Evolutionary conservation across 169 alveolate genomes (phyloP).

Genomic region (Theileria sp.): DNA sequence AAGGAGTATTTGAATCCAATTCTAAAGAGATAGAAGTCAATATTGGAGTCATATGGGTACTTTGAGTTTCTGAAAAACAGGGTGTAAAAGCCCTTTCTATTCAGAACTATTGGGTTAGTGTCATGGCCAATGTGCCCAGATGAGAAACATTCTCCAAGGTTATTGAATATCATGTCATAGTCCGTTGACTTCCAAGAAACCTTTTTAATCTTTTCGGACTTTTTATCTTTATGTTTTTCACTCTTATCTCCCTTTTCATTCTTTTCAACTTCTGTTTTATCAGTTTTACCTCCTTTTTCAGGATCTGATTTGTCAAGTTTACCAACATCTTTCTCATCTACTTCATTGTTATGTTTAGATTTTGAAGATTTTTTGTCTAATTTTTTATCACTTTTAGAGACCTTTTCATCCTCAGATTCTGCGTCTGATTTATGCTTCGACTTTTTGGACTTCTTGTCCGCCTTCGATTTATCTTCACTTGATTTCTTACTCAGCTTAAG

Average conservation of each 20-base stretch:
- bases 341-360: neutral
- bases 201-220: constrained; percentile 4
- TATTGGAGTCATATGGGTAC: constrained; percentile 22
- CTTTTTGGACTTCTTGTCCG: constrained; percentile 24
- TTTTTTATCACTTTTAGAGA: neutral
- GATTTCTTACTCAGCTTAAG: constrained; percentile 11
- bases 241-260: constrained; percentile 11
- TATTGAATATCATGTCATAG: constrained; percentile 19
- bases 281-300: constrained; percentile 7
- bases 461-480: constrained; percentile 1
- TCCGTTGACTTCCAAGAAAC: constrained; percentile 17
- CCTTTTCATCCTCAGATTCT: constrained; percentile 27
- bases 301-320: neutral
- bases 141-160: constrained; percentile 24
- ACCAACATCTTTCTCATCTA: neutral
- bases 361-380: neutral
- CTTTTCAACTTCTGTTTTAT: constrained; percentile 28
- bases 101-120: constrained; percentile 25
- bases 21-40: constrained; percentile 26
- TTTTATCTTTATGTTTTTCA: neutral
- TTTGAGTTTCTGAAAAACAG: constrained; percentile 32
- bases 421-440: constrained; percentile 19
- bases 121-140: constrained; percentile 22
- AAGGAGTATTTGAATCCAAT: constrained; percentile 32
- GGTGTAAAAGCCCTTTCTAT: constrained; percentile 60